Percentiles rank a stretch among this genome's conserved stretches.
Conservation (phyloP, 768 basidiomycete species). For the Mycena kentingensis region DNA sequence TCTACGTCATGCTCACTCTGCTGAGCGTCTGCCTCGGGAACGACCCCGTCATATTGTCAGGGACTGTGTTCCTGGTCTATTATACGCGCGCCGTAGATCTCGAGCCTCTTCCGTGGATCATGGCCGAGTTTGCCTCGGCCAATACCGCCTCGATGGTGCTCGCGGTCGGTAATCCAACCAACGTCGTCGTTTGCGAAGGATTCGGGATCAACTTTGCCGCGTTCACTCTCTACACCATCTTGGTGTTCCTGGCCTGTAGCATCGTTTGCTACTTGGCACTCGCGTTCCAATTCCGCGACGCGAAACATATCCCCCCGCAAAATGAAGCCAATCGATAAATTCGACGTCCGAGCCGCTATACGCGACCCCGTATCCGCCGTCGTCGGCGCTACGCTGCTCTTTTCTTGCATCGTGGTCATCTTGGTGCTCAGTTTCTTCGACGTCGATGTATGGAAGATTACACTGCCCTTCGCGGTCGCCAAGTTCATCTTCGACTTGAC, state of each 20-base stretch:
- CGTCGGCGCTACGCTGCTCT: slow-evolving; percentile 70
- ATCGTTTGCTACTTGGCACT: slow-evolving; percentile 60
- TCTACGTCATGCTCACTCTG: slow-evolving; percentile 80
- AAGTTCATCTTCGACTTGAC: slow-evolving; percentile 70
- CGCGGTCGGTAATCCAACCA: slow-evolving; percentile 92
- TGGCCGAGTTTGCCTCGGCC: slow-evolving; percentile 74
- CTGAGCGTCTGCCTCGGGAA: slow-evolving; percentile 83
- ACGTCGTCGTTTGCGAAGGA: slow-evolving; percentile 88
- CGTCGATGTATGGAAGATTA: slow-evolving; percentile 82
- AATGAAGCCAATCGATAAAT: slow-evolving; percentile 38
- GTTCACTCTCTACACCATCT: slow-evolving; percentile 80
- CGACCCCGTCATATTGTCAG: slow-evolving; percentile 90
- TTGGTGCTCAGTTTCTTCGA: slow-evolving; percentile 75
- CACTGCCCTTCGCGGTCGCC: slow-evolving; percentile 72
- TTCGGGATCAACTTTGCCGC: slow-evolving; percentile 76
- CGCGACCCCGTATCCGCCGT: slow-evolving; percentile 73
- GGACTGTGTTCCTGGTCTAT: slow-evolving; percentile 87
- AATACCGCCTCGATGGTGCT: slow-evolving; percentile 75
- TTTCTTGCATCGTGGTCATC: slow-evolving; percentile 64
- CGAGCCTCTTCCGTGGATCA: slow-evolving; percentile 65
- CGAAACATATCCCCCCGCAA: slow-evolving; percentile 53
- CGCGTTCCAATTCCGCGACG: slow-evolving; percentile 56
- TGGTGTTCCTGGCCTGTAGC: slow-evolving; percentile 73
- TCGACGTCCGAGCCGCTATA: slow-evolving; percentile 63
- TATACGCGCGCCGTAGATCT: slow-evolving; percentile 72